A percentile compares a stretch with the other conserved stretches of the same genome.
Conservation (phyloP, 176 grass and related monocot genomes). For the Carex parvula region DNA sequence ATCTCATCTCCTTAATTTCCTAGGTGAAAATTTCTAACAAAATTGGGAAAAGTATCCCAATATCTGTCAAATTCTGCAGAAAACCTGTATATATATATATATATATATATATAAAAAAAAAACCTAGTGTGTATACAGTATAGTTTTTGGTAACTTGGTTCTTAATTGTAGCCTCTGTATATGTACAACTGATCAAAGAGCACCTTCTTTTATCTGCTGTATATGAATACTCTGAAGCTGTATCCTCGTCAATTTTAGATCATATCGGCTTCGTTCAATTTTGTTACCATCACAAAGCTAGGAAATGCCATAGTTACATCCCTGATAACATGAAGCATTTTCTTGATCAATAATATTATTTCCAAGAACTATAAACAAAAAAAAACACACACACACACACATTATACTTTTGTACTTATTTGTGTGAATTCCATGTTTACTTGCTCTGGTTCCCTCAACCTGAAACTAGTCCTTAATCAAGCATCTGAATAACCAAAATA, state of each 20-base stretch:
- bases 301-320: conserved; percentile 25
- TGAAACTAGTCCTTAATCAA: background rate
- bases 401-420: background rate
- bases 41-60: background rate
- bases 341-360: conserved; percentile 5
- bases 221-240: background rate
- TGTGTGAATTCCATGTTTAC: background rate
- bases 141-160: background rate
- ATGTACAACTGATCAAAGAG: background rate
- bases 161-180: background rate
- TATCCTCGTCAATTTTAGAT: background rate
- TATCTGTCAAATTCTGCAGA: background rate
- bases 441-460: background rate
- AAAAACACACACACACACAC: no score
- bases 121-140: background rate
- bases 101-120: no score
- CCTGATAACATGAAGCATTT: conserved; percentile 1
- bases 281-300: conserved; percentile 21
- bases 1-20: background rate
- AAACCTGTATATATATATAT: background rate
- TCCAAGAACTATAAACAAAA: background rate
- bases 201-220: background rate
- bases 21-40: background rate
- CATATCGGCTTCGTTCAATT: conserved; percentile 2
- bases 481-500: background rate